Base-by-base conservation (phyloP, 163 green algal genomes). In the Scenedesmus sp. region DNA sequence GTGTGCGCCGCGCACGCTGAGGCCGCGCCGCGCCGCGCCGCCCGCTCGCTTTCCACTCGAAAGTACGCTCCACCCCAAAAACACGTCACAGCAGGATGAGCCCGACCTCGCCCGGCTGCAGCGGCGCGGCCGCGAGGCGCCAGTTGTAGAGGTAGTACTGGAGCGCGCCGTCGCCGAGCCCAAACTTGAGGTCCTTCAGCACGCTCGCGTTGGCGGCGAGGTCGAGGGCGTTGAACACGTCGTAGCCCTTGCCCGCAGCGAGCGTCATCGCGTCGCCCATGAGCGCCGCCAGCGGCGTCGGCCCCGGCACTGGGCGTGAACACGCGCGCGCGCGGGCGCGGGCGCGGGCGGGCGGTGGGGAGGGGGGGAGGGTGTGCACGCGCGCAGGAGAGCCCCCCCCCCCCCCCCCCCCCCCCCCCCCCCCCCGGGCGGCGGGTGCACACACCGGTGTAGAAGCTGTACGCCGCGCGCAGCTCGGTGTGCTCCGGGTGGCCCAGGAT, bases 121-220 rank as follows among this genome's bases (percentile, higher is more conserved):
- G 67, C 28, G 64, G 63, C 18, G 76, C 63, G 24, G 77, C 50
- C 0, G 44, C 45, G 18, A 98, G 60, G 9, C 94, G 81, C 91
- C 94, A 99, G 89, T 99, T 99, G 92, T 97, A 99, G 48, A 99
- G 86, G 84, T 99, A 99, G 83, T 99, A 99, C 39, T 97, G 90
- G 82, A 99, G 87, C 70, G 93, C 86, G 54, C 96, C 96, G 70
- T 99, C 96, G 0, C 96, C 96, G 28, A 97, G 94, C 29, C 96
- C 96, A 89, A 99, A 99, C 88, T 99, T 99, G 56, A 99, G 91
- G 15, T 96, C 88, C 51, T 93, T 89, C 22, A 96, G 75, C 24
- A 95, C 84, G 22, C 84, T 76, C 0, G 45, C 33, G 72, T 97
- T 97, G 44, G 97, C 79, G 56, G 98, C 88, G 42, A 99, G 91